phyloP scores from a whole-genome alignment of 768 basidiomycete genomes.

The Russula foetens region DNA sequence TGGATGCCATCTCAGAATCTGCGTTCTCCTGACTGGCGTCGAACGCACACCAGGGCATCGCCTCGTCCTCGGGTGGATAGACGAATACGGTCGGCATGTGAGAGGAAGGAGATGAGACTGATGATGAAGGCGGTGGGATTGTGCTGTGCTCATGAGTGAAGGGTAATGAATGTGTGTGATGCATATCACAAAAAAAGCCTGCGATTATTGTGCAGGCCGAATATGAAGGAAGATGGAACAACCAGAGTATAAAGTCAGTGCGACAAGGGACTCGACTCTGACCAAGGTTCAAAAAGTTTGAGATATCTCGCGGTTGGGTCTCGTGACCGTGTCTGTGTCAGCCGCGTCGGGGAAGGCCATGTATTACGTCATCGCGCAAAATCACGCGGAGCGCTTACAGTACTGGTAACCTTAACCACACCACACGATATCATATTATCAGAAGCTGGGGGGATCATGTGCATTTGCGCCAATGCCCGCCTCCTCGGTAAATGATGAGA shows the following conservation, averaged over 20 bases:
- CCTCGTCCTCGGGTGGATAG: slow-evolving; percentile 32
- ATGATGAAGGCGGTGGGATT: slow-evolving; percentile 25
- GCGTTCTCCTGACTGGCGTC: slow-evolving; percentile 23
- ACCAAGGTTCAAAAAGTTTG: not conserved
- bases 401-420: no score
- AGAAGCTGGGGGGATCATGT: no score
- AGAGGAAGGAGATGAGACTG: slow-evolving; percentile 20
- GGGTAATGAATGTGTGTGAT: slow-evolving; percentile 24
- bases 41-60: slow-evolving; percentile 30
- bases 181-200: slow-evolving; percentile 21
- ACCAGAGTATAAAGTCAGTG: not conserved
- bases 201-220: not conserved
- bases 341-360: no score
- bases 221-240: not conserved
- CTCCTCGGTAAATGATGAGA: no score
- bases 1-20: slow-evolving; percentile 17
- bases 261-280: not conserved
- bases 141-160: slow-evolving; percentile 14
- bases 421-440: no score
- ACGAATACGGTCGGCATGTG: slow-evolving; percentile 30
- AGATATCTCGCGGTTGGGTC: not conserved
- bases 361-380: no score
- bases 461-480: no score
- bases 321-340: slow-evolving; percentile 7
- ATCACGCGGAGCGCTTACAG: no score